phyloP scores from a whole-genome alignment of 306 rosid species.

The Fragaria nilgerrensis region DNA sequence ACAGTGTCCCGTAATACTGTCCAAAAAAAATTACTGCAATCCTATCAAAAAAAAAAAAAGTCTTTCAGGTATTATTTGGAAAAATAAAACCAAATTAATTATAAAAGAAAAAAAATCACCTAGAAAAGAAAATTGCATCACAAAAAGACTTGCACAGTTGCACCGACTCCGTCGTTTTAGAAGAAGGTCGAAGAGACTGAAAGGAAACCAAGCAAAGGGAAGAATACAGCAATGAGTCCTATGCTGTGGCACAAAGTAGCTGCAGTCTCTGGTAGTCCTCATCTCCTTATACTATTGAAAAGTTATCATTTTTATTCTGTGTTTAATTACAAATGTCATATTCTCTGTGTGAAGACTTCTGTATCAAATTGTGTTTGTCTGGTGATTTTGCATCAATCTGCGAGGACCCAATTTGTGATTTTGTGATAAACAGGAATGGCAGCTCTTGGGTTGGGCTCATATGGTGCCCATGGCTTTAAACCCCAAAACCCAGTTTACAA shows the following conservation, averaged over 20 bases:
- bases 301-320: neutral
- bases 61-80: no score
- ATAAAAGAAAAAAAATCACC: no score
- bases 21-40: no score
- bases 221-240: constrained; percentile 47
- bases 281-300: neutral
- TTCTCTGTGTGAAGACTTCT: neutral
- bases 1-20: no score
- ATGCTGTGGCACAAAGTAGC: constrained; percentile 86
- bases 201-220: neutral
- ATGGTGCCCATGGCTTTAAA: constrained; percentile 84
- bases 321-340: neutral
- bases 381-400: neutral
- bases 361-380: neutral
- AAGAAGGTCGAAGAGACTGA: neutral
- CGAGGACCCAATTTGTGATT: constrained; percentile 8
- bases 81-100: no score
- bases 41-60: no score
- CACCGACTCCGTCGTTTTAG: no score
- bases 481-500: constrained; percentile 76
- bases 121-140: no score
- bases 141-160: no score
- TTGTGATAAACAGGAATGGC: constrained; percentile 58
- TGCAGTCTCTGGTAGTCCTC: constrained; percentile 61
- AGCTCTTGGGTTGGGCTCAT: constrained; percentile 87